These are phyloP conservation scores for Botrytis fragariae DNA, from an alignment of 2,329 filamentous ascomycete species.

Conservation along the genomic window DNA sequence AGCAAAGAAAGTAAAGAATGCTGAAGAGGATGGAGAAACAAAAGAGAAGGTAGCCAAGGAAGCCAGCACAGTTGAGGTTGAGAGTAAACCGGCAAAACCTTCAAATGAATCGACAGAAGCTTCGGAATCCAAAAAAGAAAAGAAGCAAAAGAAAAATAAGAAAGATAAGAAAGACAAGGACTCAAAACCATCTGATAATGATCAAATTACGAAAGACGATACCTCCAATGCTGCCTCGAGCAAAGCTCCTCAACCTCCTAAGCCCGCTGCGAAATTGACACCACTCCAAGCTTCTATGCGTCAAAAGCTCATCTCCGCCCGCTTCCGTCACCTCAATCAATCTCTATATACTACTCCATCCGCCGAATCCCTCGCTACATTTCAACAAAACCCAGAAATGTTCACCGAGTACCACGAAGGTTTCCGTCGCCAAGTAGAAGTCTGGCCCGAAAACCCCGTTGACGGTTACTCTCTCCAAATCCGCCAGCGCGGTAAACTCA, in stretches of 20 bases:
- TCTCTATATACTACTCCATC: constrained; percentile 93
- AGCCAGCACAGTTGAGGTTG: constrained; percentile 34
- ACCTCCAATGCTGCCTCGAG: not conserved
- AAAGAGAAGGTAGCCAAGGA: constrained; percentile 30
- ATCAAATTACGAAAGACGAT: not conserved
- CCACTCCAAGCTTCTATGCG: constrained; percentile 93
- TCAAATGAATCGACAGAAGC: constrained; percentile 22
- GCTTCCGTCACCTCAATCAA: constrained; percentile 96
- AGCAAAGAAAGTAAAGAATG: constrained; percentile 29
- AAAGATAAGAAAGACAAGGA: constrained; percentile 37
- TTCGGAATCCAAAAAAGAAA: constrained; percentile 31
- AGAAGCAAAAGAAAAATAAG: constrained; percentile 40
- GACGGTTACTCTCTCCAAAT: constrained; percentile 79
- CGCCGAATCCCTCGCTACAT: constrained; percentile 75
- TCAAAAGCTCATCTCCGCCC: constrained; percentile 88
- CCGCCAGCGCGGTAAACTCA: constrained; percentile 60
- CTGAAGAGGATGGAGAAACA: constrained; percentile 30
- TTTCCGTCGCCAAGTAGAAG: constrained; percentile 90
- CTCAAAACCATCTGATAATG: constrained; percentile 7
- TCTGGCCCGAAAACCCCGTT: constrained; percentile 96
- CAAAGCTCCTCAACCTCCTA: constrained; percentile 38
- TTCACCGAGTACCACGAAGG: constrained; percentile 96
- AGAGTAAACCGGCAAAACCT: constrained; percentile 25
- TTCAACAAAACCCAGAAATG: constrained; percentile 83
- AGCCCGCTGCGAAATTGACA: constrained; percentile 64